Conservation (phyloP, 202 grass and related monocot species). For the Hordeum pubiflorum region DNA sequence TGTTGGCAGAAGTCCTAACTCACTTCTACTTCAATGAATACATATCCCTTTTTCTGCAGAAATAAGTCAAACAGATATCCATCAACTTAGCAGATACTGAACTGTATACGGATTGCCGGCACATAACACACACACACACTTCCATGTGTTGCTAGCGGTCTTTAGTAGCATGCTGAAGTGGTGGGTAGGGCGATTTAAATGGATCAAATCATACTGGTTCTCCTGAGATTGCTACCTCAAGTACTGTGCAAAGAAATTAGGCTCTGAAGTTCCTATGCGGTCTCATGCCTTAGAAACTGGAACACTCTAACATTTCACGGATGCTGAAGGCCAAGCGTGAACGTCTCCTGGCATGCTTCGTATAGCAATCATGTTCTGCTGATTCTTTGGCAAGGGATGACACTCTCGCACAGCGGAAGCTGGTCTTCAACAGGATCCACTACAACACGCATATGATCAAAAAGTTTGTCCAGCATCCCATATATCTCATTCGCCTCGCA, state of each 20-base stretch:
- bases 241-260: not conserved
- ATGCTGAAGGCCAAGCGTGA: not conserved
- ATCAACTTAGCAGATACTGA: not conserved
- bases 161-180: not conserved
- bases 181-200: not conserved
- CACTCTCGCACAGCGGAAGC: conserved; percentile 16
- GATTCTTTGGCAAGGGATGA: not conserved
- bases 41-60: not conserved
- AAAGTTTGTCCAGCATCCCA: conserved; percentile 31
- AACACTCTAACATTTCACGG: not conserved
- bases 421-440: conserved; percentile 24
- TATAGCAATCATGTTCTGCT: not conserved
- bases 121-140: not conserved
- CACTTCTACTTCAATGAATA: not conserved
- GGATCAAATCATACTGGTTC: not conserved
- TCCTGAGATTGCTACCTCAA: not conserved
- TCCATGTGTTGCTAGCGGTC: not conserved
- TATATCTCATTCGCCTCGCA: conserved; percentile 33
- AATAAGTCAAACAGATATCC: not conserved
- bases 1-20: not conserved
- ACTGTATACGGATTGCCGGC: not conserved
- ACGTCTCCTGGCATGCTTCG: not conserved
- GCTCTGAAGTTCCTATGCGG: not conserved
- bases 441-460: conserved; percentile 31
- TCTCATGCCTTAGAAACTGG: not conserved